Base-by-base conservation (phyloP, 176 grass and related monocot species). In the Elaeis guineensis region DNA sequence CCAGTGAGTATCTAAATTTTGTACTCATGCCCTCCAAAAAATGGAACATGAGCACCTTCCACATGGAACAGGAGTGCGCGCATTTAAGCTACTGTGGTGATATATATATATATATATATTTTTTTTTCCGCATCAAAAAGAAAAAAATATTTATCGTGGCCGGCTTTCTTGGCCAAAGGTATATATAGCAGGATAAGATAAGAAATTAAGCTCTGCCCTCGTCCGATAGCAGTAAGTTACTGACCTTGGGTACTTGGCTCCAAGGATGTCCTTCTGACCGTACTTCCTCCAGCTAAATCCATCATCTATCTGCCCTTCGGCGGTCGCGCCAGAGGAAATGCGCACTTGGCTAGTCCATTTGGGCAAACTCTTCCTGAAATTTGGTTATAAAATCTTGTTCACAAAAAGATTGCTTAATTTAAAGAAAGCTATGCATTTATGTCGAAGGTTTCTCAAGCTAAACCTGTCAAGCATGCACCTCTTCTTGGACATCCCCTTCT, bases 221-320 rank as follows among this genome's bases (percentile, higher is more conserved):
- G 1, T 44, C 35, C 35, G 3, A 12, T 44, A 44, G 35, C 6
- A 11, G 4, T 17, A 63, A 56, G 17, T 35, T 49, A 17, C 57
- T 26, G 16, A 95, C 90, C 86, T 90, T n/a, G 86, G 90, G 26
- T 69, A 75, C 69, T 28, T 86, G 20, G 88, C 79, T 73, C 82
- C 79, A 6, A 83, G 88, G 21, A 92, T 92, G 54, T 75, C 79
- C 72, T 92, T 92, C 67, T 92, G 88, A 2, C 88, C 88, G 20
- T 92, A 92, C 53, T 92, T 92, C 50, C 83, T 83, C 88, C 88
- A 92, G 69, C 79, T 83, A 63, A 72, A 77, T n/a, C 83, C 83
- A 29, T 95, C 91, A 16, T 95, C 83, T 3, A 82, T 76, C 0
- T 57, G 64, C 25, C 49, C 58, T 5, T 77, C 66, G 26, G 51